Evolutionary conservation across 345 rosid genomes (phyloP).

Genomic region (Ceriops tagal): DNA sequence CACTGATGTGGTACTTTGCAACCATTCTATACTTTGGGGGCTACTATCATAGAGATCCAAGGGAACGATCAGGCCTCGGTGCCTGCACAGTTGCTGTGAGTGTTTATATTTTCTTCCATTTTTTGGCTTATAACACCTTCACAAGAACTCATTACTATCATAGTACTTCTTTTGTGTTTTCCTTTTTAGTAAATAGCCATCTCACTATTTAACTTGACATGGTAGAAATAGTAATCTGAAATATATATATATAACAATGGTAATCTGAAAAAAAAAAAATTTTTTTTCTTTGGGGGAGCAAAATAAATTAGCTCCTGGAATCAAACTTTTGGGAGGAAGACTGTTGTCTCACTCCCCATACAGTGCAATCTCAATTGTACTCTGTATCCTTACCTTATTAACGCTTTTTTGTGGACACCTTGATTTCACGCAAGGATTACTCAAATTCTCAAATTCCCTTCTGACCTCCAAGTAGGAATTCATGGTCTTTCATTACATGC

Average conservation of each 20-base stretch:
- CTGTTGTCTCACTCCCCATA: too few relatives aligned
- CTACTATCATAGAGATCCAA: conserved; percentile 88
- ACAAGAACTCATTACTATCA: background rate
- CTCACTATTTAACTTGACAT: background rate
- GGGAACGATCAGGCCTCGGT: conserved; percentile 93
- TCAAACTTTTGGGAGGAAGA: too few relatives aligned
- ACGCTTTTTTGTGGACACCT: too few relatives aligned
- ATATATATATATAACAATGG: background rate
- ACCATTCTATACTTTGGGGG: conserved; percentile 69
- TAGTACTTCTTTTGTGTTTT: background rate
- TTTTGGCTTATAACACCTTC: background rate
- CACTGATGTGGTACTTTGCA: conserved; percentile 74
- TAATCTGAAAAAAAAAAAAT: too few relatives aligned
- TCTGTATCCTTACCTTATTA: too few relatives aligned
- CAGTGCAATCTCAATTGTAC: too few relatives aligned
- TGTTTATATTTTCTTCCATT: conserved; percentile 6
- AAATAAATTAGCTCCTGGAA: too few relatives aligned
- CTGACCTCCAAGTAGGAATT: too few relatives aligned
- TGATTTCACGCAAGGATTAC: too few relatives aligned
- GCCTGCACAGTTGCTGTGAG: conserved; percentile 94
- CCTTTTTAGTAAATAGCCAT: background rate
- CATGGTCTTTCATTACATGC: too few relatives aligned
- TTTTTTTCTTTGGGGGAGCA: too few relatives aligned
- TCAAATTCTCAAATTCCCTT: too few relatives aligned
- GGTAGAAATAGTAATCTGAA: background rate